Percentiles rank a stretch among this genome's conserved stretches.
Evolutionary conservation across 768 basidiomycete genomes (phyloP).

Genomic region (Gymnopilus junonius): DNA sequence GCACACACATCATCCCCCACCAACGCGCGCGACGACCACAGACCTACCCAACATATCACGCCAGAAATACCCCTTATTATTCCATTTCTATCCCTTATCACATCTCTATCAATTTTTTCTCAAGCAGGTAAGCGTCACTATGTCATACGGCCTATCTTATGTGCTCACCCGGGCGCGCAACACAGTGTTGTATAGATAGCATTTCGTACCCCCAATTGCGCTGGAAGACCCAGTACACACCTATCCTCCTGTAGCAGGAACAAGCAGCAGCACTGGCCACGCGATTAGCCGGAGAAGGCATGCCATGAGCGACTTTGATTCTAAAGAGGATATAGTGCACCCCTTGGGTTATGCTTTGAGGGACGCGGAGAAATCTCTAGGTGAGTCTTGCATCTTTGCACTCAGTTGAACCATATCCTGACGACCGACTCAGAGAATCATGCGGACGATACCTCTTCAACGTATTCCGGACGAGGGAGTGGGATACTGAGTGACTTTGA

Average conservation of each 20-base stretch:
- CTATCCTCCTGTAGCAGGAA: constrained; percentile 27
- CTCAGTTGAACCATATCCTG: background rate
- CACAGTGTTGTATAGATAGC: constrained; percentile 3
- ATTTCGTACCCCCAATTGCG: constrained; percentile 13
- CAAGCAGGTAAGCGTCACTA: constrained; percentile 35
- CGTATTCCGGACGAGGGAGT: constrained; percentile 29
- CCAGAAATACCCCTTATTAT: background rate
- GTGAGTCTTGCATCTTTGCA: constrained; percentile 16
- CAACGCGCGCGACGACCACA: background rate
- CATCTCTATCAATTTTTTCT: constrained; percentile 5
- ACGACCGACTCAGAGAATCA: constrained; percentile 23
- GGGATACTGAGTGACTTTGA: constrained; percentile 37
- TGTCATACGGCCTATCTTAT: background rate
- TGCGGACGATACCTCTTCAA: constrained; percentile 28
- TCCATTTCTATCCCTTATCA: constrained; percentile 2
- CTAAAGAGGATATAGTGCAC: constrained; percentile 31
- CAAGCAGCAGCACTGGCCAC: constrained; percentile 16
- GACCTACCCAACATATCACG: background rate
- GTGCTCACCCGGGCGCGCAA: background rate
- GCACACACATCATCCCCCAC: constrained; percentile 9
- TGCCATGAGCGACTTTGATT: constrained; percentile 39
- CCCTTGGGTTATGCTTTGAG: constrained; percentile 27
- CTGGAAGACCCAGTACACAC: constrained; percentile 32
- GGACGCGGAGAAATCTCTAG: constrained; percentile 38
- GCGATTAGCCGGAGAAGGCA: constrained; percentile 31